Evolutionary conservation across 2,329 filamentous ascomycete genomes (phyloP), one percentile per base, ranked within the genome.

Genomic region (Emericellopsis cladophorae): DNA sequence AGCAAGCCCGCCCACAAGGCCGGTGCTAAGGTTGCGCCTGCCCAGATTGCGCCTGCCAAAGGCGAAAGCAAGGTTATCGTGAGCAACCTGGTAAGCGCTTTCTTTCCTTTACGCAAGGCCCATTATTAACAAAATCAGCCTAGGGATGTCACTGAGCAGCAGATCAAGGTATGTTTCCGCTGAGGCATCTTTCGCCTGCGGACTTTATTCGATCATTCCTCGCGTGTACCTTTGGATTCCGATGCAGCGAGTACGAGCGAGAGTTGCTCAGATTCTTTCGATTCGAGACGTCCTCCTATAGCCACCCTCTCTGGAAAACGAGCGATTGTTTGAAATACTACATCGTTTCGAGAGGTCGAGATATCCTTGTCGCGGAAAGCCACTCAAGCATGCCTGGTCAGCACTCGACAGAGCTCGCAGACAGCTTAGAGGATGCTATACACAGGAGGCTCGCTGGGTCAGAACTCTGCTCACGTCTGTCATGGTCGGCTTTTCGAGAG

Each of bases 141-240:
- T 63, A 81, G 82, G 72, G 92, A 98, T 79, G 88, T 98, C 66
- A 86, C 80, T 68, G 90, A 96, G 76, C 72, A 70, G 70, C 86
- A 93, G 81, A 93, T 98, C 72, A 96, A 98, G 92, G 92, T 98
- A 98, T 93, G 92, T 98, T 88, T 84, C 88, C 80, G 73, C 77
- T 83, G 72, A 81, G 81, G 80, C 76, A 67, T 64, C 67, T 61
- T 65, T 58, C 66, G 71, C 78, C 70, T 74, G 73, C 62, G 77
- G 79, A 77, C 73, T 81, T 79, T 74, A 67, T 74, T 82, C 78
- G 79, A 75, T 59, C 56, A 45, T 60, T 58, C 54, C 51, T 61
- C 59, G 61, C 54, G 53, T 54, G 50, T 51, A 57, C 37, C 39
- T 37, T 35, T 34, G 26, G 12, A n/a, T 21, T 7, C 40, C 29